Conservation (phyloP, 495 filamentous ascomycete genomes). For the Clohesyomyces aquaticus region DNA sequence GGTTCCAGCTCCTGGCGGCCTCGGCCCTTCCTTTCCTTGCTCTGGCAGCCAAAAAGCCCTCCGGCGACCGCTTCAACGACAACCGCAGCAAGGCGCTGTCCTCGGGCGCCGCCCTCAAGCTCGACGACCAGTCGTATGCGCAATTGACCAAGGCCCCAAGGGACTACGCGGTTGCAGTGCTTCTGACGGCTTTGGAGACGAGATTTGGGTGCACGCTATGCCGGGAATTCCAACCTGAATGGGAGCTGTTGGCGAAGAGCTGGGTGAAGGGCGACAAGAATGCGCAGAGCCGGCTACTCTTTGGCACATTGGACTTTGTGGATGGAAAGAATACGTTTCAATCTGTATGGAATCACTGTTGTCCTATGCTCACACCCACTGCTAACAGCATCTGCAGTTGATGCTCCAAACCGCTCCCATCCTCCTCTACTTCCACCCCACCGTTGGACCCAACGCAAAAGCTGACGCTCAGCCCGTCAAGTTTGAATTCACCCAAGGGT, state of each 20-base stretch:
- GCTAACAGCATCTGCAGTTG: constrained; percentile 59
- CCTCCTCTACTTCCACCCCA: constrained; percentile 85
- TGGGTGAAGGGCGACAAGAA: constrained; percentile 82
- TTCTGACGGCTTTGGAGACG: constrained; percentile 84
- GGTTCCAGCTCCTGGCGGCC: constrained; percentile 55
- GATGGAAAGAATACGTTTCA: constrained; percentile 87
- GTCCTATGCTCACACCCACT: constrained; percentile 6
- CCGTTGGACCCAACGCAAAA: constrained; percentile 78
- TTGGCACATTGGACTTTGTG: constrained; percentile 84
- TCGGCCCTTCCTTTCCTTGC: constrained; percentile 57
- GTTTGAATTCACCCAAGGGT: constrained; percentile 87
- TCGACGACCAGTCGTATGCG: constrained; percentile 74
- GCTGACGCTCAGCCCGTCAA: constrained; percentile 68
- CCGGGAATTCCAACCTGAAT: constrained; percentile 90
- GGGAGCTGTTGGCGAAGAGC: constrained; percentile 83
- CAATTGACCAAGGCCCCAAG: constrained; percentile 75
- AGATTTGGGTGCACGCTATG: constrained; percentile 87
- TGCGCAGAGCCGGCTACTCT: constrained; percentile 72
- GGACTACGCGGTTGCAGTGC: constrained; percentile 79
- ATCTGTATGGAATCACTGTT: constrained; percentile 60
- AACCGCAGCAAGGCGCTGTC: constrained; percentile 70
- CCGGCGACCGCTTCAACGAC: constrained; percentile 62
- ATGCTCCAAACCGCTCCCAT: constrained; percentile 95
- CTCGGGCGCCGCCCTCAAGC: constrained; percentile 69
- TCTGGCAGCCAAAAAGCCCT: constrained; percentile 61